phyloP scores from a whole-genome alignment of 495 filamentous ascomycete species.

The Talaromyces trachyspermus region DNA sequence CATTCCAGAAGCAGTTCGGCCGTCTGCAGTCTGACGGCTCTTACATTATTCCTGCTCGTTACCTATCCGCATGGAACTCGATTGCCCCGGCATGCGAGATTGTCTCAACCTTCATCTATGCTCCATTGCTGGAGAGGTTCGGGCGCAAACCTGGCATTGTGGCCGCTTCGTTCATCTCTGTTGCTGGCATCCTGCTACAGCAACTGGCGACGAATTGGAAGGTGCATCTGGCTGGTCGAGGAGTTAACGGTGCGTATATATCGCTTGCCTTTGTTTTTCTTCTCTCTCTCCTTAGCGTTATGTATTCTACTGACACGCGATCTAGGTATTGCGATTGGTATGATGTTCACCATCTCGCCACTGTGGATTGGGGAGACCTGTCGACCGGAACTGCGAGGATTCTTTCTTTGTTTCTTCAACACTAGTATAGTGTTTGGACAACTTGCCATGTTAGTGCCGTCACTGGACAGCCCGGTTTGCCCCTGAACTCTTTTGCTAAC shows the following conservation, averaged over 20 bases:
- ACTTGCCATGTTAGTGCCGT: no score
- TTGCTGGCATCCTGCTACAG: constrained; percentile 13
- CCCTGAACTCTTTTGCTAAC: neutral
- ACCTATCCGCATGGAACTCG: constrained; percentile 8
- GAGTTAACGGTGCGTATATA: constrained; percentile 15
- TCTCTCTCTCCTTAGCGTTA: no score
- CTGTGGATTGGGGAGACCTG: constrained; percentile 22
- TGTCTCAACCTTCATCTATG: constrained; percentile 12
- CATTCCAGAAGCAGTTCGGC: constrained; percentile 14
- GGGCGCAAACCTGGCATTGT: constrained; percentile 19
- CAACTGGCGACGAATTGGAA: constrained; percentile 16
- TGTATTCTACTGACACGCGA: constrained; percentile 1
- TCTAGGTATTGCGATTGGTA: constrained; percentile 5
- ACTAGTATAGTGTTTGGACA: constrained; percentile 21
- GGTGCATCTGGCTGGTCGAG: constrained; percentile 15
- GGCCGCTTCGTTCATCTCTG: constrained; percentile 11
- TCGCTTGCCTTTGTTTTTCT: no score
- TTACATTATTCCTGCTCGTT: constrained; percentile 15
- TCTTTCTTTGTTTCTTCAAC: constrained; percentile 22
- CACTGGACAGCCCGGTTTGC: no score
- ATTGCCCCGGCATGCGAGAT: constrained; percentile 13
- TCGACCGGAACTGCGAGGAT: constrained; percentile 18
- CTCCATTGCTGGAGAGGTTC: constrained; percentile 14
- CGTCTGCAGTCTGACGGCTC: constrained; percentile 9
- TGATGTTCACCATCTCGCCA: constrained; percentile 19